Base-by-base conservation (phyloP, 2,329 filamentous ascomycete species). In the Hypoxylon sp. region DNA sequence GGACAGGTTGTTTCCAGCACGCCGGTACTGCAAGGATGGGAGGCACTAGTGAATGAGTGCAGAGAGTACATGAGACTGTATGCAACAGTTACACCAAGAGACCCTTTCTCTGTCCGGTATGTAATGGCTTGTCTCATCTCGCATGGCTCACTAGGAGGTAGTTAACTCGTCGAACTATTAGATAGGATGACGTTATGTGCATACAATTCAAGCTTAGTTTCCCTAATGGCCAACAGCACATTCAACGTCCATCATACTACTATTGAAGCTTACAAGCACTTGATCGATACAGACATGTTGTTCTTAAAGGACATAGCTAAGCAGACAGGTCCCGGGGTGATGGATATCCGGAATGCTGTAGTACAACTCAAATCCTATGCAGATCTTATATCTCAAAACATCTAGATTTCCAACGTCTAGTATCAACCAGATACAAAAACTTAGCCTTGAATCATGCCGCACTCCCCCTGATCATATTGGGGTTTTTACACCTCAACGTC, bases 21-120 rank as follows among this genome's bases (percentile, higher is more conserved):
- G 19, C 36, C 60, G 4, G 46, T 77, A 43, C 74, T 75, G 0
- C 70, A 71, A 2, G 76, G 73, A 0, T 82, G 80, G 80, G 65
- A 62, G 2, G 72, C 74, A n/a, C 77, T 79, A 23, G 73, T 80
- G 1, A 70, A 77, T 3, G 60, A 79, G 5, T 79, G 78, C 23
- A 73, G 80, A 3, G 73, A 75, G 1, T 81, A 77, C 32, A 76
- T 81, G 69, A 75, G 68, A 46, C 48, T 81, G 3, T 78, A 79
- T 25, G 72, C 74, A 9, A 65, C 61, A 14, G 41, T 71, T 32
- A 49, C 43, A 19, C 52, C 58, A 3, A 67, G 21, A 36, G 67
- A 71, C 21, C 43, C 67, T 14, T 58, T 69, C 13, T 69, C 67
- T 36, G 63, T 59, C 10, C 58, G 51, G 66, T 69, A 5, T 25